Conservation (phyloP, 179 eudicot genomes). For the Beta lomatogona region DNA sequence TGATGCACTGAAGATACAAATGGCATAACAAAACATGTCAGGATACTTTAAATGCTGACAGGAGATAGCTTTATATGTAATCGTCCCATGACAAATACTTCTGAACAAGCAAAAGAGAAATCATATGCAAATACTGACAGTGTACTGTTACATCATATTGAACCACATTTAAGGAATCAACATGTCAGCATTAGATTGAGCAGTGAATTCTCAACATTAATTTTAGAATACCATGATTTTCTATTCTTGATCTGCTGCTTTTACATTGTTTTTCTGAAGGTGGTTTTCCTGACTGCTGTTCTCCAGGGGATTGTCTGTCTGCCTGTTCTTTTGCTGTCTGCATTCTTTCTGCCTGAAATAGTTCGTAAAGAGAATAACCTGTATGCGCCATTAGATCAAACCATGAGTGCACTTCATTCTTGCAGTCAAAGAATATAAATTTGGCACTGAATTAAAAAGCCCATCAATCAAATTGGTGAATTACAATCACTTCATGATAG, state of each 20-base stretch:
- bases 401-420: constrained; percentile 2
- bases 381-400: constrained; percentile 22
- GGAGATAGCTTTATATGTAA: not conserved
- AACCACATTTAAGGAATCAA: not conserved
- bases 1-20: not conserved
- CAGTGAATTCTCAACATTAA: not conserved
- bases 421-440: not conserved
- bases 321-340: constrained; percentile 15
- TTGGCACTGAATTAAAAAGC: not conserved
- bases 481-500: not conserved
- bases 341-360: constrained; percentile 38
- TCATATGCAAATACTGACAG: not conserved
- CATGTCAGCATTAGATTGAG: not conserved
- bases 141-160: not conserved
- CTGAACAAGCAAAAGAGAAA: not conserved
- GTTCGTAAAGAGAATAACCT: constrained; percentile 49
- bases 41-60: not conserved
- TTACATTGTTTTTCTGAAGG: constrained; percentile 17
- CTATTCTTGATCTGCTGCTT: constrained; percentile 20
- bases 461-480: constrained; percentile 1
- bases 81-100: not conserved
- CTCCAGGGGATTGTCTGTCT: not conserved
- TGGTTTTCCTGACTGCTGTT: constrained; percentile 11
- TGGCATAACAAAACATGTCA: not conserved
- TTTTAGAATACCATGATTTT: constrained; percentile 34